Percentiles rank a stretch among this genome's conserved stretches.
Conservation (phyloP, 192 early-diverging fungal genomes). For the Rhizophagus sp. region DNA sequence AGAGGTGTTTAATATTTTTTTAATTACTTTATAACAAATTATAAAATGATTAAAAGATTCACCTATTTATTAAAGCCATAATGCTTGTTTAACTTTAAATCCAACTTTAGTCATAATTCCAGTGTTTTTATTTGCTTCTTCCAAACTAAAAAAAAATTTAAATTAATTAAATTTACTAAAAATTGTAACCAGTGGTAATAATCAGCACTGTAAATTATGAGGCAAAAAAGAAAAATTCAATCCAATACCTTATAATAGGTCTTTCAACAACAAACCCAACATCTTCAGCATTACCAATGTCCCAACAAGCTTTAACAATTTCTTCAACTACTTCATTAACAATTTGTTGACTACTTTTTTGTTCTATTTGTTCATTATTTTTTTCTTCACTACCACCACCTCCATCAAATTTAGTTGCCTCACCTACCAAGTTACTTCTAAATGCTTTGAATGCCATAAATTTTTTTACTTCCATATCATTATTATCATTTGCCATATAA, state of each 20-base stretch:
- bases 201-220: background rate
- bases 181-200: no score
- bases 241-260: constrained; percentile 44
- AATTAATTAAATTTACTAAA: background rate
- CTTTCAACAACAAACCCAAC: constrained; percentile 34
- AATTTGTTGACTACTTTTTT: constrained; percentile 35
- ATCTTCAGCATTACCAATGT: constrained; percentile 22
- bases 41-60: background rate
- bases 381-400: background rate
- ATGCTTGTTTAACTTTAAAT: constrained; percentile 41
- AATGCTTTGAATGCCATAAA: constrained; percentile 46
- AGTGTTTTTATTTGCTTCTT: constrained; percentile 41
- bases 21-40: no score
- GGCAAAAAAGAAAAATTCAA: background rate
- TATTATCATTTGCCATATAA: background rate
- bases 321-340: constrained; percentile 38
- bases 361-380: background rate
- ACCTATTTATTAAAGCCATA: constrained; percentile 38
- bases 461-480: constrained; percentile 20
- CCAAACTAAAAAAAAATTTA: constrained; percentile 32
- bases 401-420: constrained; percentile 33
- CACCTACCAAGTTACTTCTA: constrained; percentile 42
- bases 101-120: constrained; percentile 45
- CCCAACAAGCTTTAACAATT: constrained; percentile 32
- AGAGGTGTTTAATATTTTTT: no score